Conservation (phyloP, 805 yeast species). For the Maudiozyma bulderi region DNA sequence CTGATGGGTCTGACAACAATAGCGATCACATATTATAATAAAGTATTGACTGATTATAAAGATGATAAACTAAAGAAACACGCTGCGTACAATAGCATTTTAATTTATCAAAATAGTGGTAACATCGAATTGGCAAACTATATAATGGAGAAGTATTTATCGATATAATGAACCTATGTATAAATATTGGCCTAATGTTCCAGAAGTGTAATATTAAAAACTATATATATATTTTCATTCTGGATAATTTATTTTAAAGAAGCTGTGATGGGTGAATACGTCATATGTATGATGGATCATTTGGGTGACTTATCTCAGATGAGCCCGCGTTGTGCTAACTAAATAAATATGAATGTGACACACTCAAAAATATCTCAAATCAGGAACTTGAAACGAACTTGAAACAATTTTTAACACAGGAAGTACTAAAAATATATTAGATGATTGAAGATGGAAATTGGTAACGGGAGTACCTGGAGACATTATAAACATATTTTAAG, state of each 20-base stretch:
- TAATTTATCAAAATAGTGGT: slow-evolving; percentile 69
- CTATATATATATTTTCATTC: too few relatives aligned
- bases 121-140: slow-evolving; percentile 54
- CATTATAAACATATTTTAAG: too few relatives aligned
- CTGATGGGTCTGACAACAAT: slow-evolving; percentile 64
- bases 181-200: background rate
- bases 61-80: slow-evolving; percentile 59
- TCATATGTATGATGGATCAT: background rate
- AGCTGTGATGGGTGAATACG: background rate
- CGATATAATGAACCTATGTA: slow-evolving; percentile 27
- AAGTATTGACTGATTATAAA: slow-evolving; percentile 46
- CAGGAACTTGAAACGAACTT: background rate
- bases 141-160: slow-evolving; percentile 57
- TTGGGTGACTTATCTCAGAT: background rate
- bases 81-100: slow-evolving; percentile 76
- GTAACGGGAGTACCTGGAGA: too few relatives aligned
- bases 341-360: too few relatives aligned
- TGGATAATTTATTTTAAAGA: background rate
- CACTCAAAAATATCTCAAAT: too few relatives aligned
- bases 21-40: slow-evolving; percentile 67
- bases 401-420: background rate
- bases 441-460: background rate
- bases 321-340: background rate
- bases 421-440: too few relatives aligned
- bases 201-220: background rate